Conservation (phyloP, 2,329 filamentous ascomycete species). For the Exophiala dermatitidis region DNA sequence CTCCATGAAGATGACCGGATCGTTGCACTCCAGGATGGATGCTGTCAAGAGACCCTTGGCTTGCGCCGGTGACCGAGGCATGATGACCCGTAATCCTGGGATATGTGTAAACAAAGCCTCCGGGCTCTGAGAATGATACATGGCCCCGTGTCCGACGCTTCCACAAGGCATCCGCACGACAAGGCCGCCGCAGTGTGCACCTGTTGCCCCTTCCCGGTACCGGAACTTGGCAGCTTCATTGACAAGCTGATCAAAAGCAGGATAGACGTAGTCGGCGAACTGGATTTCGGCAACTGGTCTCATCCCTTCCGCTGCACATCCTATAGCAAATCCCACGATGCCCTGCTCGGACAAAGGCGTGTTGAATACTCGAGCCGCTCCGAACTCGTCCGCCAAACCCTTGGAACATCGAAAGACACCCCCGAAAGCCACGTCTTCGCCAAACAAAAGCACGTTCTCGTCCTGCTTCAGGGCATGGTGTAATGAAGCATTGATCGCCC, state of each 20-base stretch:
- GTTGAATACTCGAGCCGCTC: slow-evolving; percentile 86
- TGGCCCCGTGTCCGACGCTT: slow-evolving; percentile 77
- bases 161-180: slow-evolving; percentile 88
- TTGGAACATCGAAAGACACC: slow-evolving; percentile 94
- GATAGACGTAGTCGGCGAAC: slow-evolving; percentile 90
- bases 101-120: slow-evolving; percentile 84
- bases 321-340: slow-evolving; percentile 88
- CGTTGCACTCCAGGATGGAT: slow-evolving; percentile 65
- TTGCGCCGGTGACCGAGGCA: slow-evolving; percentile 77
- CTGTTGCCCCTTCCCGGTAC: slow-evolving; percentile 61
- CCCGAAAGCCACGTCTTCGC: slow-evolving; percentile 94
- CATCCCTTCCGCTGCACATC: slow-evolving; percentile 83
- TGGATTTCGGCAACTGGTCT: slow-evolving; percentile 90
- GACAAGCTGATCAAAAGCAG: slow-evolving; percentile 87
- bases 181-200: slow-evolving; percentile 65
- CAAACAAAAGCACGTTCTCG: slow-evolving; percentile 82
- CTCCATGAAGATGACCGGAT: slow-evolving; percentile 89
- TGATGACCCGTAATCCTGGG: slow-evolving; percentile 75
- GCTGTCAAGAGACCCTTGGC: slow-evolving; percentile 79
- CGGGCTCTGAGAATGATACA: slow-evolving; percentile 85
- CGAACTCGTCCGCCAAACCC: slow-evolving; percentile 81
- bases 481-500: slow-evolving; percentile 85
- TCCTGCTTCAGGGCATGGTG: slow-evolving; percentile 74
- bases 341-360: slow-evolving; percentile 91
- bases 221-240: slow-evolving; percentile 87